Evolutionary conservation across 2,329 filamentous ascomycete genomes (phyloP).

Genomic region (Colletotrichum godetiae): DNA sequence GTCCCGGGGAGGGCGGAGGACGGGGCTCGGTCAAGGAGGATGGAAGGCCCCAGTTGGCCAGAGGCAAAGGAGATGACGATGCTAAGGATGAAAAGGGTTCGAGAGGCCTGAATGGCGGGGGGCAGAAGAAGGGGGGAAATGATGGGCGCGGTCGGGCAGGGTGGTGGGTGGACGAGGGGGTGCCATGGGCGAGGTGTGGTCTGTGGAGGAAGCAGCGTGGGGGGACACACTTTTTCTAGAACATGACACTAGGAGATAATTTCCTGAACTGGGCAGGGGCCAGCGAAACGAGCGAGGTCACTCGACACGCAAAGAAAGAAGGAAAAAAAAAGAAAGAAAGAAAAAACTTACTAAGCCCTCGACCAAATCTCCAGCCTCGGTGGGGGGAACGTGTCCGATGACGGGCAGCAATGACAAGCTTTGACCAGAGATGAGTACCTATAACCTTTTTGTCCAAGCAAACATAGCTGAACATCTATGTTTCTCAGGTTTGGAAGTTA

Average conservation of each 20-base stretch:
- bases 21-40: constrained; percentile 26
- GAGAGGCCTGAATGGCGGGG: constrained; percentile 29
- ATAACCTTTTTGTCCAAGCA: background rate
- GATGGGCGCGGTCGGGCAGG: background rate
- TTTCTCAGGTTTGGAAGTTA: background rate
- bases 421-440: background rate
- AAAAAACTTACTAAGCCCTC: background rate
- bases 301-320: constrained; percentile 26
- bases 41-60: constrained; percentile 12
- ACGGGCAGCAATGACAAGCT: background rate
- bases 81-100: constrained; percentile 25
- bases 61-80: constrained; percentile 26
- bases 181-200: background rate
- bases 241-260: constrained; percentile 34
- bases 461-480: background rate
- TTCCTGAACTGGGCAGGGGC: constrained; percentile 31
- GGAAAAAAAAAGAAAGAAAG: background rate
- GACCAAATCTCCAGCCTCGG: constrained; percentile 1
- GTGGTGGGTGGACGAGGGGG: constrained; percentile 2
- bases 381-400: constrained; percentile 20
- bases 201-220: constrained; percentile 26
- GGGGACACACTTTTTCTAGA: constrained; percentile 33
- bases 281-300: constrained; percentile 21
- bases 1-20: constrained; percentile 28
- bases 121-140: background rate